A percentile compares a stretch with the other conserved stretches of the same genome.
Evolutionary conservation across 2,329 filamentous ascomycete species (phyloP).

Genomic region (Aspergillus sp.): DNA sequence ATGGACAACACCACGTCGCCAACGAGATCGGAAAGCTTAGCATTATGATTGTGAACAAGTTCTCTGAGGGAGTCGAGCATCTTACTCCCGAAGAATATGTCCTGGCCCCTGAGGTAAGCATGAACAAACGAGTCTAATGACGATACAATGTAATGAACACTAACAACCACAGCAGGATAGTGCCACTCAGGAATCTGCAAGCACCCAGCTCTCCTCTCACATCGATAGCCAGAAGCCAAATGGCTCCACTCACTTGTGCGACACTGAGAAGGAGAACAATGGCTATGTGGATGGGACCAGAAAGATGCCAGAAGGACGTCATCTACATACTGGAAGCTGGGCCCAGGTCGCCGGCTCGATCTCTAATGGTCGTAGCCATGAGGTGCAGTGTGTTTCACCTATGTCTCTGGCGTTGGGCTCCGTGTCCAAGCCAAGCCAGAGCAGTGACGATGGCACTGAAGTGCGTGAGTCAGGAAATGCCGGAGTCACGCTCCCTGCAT

Average conservation of each 20-base stretch:
- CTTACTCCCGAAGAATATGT: constrained; percentile 22
- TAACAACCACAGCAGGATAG: constrained; percentile 9
- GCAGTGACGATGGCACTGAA: constrained; percentile 17
- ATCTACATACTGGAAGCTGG: constrained; percentile 22
- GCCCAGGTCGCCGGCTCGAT: constrained; percentile 22
- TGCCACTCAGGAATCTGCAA: not conserved
- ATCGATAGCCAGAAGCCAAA: constrained; percentile 17
- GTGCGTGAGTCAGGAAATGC: not conserved
- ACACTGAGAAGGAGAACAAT: constrained; percentile 17
- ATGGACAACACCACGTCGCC: constrained; percentile 33
- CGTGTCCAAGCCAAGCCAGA: constrained; percentile 20
- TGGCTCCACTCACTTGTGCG: constrained; percentile 15
- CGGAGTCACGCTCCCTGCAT: constrained; percentile 8
- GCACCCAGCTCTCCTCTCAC: not conserved
- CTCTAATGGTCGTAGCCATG: constrained; percentile 4
- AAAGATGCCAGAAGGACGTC: constrained; percentile 9
- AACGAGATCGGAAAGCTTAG: constrained; percentile 40
- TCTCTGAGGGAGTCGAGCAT: constrained; percentile 33
- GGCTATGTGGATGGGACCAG: constrained; percentile 6
- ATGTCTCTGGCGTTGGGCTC: constrained; percentile 17
- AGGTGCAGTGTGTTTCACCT: constrained; percentile 21
- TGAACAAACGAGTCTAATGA: no score
- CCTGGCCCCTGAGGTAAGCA: constrained; percentile 22
- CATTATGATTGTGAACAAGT: constrained; percentile 35
- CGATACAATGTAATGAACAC: not conserved